Percentiles rank a stretch among this genome's conserved stretches.
phyloP scores from a whole-genome alignment of 140 eudicot genomes.

The Stevia rebaudiana region DNA sequence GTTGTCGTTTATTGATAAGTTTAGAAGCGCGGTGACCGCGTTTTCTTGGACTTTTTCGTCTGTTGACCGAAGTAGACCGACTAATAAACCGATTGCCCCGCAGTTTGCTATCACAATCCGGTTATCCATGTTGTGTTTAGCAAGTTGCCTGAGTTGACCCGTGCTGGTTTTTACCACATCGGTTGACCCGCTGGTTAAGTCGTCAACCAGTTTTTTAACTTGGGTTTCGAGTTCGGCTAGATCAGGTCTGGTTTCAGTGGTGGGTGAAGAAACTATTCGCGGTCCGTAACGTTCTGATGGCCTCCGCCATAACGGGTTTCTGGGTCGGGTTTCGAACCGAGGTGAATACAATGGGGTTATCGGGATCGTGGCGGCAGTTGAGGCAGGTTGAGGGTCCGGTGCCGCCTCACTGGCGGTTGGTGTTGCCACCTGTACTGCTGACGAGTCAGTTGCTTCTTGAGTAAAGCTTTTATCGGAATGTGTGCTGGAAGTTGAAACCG shows the following conservation, averaged over 20 bases:
- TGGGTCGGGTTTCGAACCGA: conserved; percentile 53
- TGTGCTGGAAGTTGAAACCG: conserved; percentile 49
- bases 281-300: conserved; percentile 66
- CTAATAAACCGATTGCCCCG: conserved; percentile 60
- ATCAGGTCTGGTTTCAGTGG: conserved; percentile 59
- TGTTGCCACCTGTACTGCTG: conserved; percentile 31
- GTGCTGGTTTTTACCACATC: conserved; percentile 55
- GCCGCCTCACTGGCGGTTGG: conserved; percentile 42
- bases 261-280: conserved; percentile 54
- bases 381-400: conserved; percentile 45
- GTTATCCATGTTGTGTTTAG: conserved; percentile 79
- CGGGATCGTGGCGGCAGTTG: conserved; percentile 33
- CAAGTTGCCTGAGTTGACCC: conserved; percentile 60
- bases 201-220: conserved; percentile 57
- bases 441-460: conserved; percentile 42
- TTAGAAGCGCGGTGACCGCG: conserved; percentile 86
- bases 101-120: conserved; percentile 67
- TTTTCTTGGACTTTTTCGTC: conserved; percentile 68
- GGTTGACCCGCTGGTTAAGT: conserved; percentile 40
- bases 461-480: conserved; percentile 43
- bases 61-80: conserved; percentile 55
- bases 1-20: conserved; percentile 77
- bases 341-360: conserved; percentile 39
- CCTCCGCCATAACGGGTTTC: conserved; percentile 75
- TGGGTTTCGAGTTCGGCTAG: conserved; percentile 60